Base-by-base conservation (phyloP, 1,139 yeast genomes). In the Suhomyces anneliseae region DNA sequence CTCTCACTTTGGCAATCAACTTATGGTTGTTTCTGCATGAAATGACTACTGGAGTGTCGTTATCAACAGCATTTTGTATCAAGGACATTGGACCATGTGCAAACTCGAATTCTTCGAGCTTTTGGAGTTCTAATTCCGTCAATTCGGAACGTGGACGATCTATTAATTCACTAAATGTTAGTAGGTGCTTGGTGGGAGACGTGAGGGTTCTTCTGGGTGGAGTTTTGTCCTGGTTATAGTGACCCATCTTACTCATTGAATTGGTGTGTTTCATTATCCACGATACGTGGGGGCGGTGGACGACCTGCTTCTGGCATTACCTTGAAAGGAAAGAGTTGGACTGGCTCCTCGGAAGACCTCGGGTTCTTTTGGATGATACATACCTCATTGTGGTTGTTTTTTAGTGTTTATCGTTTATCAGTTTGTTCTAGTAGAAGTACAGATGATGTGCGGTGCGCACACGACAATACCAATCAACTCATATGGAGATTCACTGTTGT, bases 21-120 rank as follows among this genome's bases (percentile, higher is more conserved):
- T 93, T 93, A 62, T 90, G 97, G 66, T 92, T 92, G 65, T 93
- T 93, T 60, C 99, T 80, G 54, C 96, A 82, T 27, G 97, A 89
- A 56, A 93, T 88, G 48, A 93, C 81, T 5, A 95, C 89, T 27
- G 92, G 90, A 2, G 86, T 78, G 49, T 82, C 84, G 52, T 83
- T 79, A 54, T 83, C 79, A 38, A 90, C 87, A 0, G 98, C 92
- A 45, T 83, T 82, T 56, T 90, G 89, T 27, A 93, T 77, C 34
- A 93, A 76, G 3, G 95, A 83, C 78, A 95, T 79, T 6, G 99
- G 99, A 0, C 99, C 99, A 67, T 90, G 83, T 48, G 82, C 75
- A 61, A 90, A 88, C 66, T 93, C 98, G 62, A 85, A 90, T 61
- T 92, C 97, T 66, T 93, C 98, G 38, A 90, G 74, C 58, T 82